These are phyloP conservation scores for Penicillium frequentans DNA, from an alignment of 2,329 filamentous ascomycete species.

Conservation along the genomic window DNA sequence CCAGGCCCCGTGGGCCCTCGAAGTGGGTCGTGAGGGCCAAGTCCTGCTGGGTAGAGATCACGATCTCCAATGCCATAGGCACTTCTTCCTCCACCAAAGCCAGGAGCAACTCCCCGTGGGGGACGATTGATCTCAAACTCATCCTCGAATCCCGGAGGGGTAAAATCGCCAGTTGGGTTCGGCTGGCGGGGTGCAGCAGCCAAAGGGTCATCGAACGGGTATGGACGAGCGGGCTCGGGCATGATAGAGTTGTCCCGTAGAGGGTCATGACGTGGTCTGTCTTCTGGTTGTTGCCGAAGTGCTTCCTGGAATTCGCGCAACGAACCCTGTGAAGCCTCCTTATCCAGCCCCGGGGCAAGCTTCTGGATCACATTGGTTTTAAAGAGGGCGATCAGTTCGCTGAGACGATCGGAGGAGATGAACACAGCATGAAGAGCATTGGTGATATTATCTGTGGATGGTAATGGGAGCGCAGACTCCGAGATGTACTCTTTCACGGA, in stretches of 20 bases:
- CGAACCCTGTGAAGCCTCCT: conserved; percentile 73
- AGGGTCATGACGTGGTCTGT: conserved; percentile 46
- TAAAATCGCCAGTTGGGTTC: conserved; percentile 70
- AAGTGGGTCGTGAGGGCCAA: conserved; percentile 83
- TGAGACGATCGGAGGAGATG: conserved; percentile 68
- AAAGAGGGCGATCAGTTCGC: conserved; percentile 69
- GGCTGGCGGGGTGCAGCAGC: conserved; percentile 61
- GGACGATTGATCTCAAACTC: conserved; percentile 80
- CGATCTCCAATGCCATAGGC: conserved; percentile 76
- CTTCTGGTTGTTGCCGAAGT: conserved; percentile 42
- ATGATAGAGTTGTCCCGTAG: conserved; percentile 51
- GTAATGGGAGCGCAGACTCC: conserved; percentile 56
- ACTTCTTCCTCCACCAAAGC: conserved; percentile 50
- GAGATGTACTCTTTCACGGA: conserved; percentile 73
- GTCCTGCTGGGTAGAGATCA: conserved; percentile 81
- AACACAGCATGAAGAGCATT: conserved; percentile 60
- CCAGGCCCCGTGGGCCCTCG: conserved; percentile 64
- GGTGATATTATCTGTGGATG: conserved; percentile 35
- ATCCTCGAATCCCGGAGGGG: conserved; percentile 89
- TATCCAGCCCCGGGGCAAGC: conserved; percentile 72
- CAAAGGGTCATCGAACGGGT: conserved; percentile 68
- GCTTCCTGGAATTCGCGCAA: conserved; percentile 14
- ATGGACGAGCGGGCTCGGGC: conserved; percentile 64
- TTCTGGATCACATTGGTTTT: conserved; percentile 82
- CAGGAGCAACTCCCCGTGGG: conserved; percentile 50